Conservation (phyloP, 371 early-diverging fungal species). For the Mucor irregularis region DNA sequence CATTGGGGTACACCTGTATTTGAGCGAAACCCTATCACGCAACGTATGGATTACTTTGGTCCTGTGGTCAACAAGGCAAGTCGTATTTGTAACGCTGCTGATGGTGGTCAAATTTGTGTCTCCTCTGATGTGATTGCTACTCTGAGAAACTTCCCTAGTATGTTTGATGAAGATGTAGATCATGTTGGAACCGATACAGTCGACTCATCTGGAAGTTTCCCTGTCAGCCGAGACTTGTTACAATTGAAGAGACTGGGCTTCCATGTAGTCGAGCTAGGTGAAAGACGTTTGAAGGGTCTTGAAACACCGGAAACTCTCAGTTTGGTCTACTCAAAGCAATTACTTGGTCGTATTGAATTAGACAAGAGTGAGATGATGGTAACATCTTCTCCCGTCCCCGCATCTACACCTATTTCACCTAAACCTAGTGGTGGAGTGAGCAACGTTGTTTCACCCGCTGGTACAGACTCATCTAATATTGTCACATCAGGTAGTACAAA, state of each 20-base stretch:
- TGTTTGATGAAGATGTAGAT: conserved; percentile 37
- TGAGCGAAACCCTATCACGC: conserved; percentile 88
- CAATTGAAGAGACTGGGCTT: conserved; percentile 74
- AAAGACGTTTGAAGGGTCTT: conserved; percentile 85
- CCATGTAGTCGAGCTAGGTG: conserved; percentile 76
- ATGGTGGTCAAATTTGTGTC: conserved; percentile 90
- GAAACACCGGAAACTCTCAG: conserved; percentile 87
- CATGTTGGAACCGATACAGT: neutral
- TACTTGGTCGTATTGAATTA: conserved; percentile 49
- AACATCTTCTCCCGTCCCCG: neutral
- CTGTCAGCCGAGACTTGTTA: conserved; percentile 55
- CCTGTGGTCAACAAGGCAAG: conserved; percentile 91
- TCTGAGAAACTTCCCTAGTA: conserved; percentile 42
- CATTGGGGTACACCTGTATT: conserved; percentile 92
- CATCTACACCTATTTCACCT: neutral
- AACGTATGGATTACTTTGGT: conserved; percentile 96
- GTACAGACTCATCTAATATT: neutral
- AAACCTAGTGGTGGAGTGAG: no score
- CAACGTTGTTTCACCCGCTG: neutral
- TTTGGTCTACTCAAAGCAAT: conserved; percentile 68
- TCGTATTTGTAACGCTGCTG: conserved; percentile 84
- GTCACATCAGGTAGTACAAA: no score
- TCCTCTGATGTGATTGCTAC: conserved; percentile 67
- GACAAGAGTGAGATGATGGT: conserved; percentile 36
- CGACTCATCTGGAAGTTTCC: conserved; percentile 17